Evolutionary conservation across 768 basidiomycete genomes (phyloP).

Genomic region (Russula abietina): DNA sequence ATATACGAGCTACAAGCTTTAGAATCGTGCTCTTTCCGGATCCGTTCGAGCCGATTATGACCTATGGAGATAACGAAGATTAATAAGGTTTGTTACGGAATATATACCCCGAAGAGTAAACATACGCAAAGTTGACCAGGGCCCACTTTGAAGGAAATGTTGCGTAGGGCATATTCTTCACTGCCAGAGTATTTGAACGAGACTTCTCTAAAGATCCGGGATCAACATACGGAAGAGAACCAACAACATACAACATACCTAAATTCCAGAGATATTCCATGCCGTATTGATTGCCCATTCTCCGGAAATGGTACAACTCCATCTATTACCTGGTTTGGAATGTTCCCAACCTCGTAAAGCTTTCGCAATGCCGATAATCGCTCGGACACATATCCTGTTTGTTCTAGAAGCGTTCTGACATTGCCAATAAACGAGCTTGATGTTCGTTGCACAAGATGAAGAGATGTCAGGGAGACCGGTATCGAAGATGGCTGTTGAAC

Average conservation of each 20-base stretch:
- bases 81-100: neutral
- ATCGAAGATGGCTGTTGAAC: slow-evolving; percentile 24
- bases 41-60: slow-evolving; percentile 75
- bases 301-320: slow-evolving; percentile 39
- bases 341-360: slow-evolving; percentile 57
- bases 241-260: slow-evolving; percentile 33
- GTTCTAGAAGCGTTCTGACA: slow-evolving; percentile 45
- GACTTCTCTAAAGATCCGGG: slow-evolving; percentile 45
- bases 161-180: slow-evolving; percentile 46
- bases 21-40: slow-evolving; percentile 76
- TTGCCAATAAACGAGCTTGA: slow-evolving; percentile 44
- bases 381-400: slow-evolving; percentile 51
- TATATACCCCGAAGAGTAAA: slow-evolving; percentile 1
- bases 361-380: slow-evolving; percentile 49
- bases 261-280: slow-evolving; percentile 52
- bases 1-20: slow-evolving; percentile 65
- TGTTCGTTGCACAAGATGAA: slow-evolving; percentile 52
- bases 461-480: slow-evolving; percentile 23
- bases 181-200: slow-evolving; percentile 62
- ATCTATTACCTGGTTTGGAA: slow-evolving; percentile 54
- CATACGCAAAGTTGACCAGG: slow-evolving; percentile 71
- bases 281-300: slow-evolving; percentile 15
- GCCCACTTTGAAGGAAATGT: slow-evolving; percentile 64
- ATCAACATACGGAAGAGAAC: slow-evolving; percentile 27
- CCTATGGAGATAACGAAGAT: slow-evolving; percentile 33